Evolutionary conservation across 768 basidiomycete genomes (phyloP).

Genomic region (Auriscalpium orientale): DNA sequence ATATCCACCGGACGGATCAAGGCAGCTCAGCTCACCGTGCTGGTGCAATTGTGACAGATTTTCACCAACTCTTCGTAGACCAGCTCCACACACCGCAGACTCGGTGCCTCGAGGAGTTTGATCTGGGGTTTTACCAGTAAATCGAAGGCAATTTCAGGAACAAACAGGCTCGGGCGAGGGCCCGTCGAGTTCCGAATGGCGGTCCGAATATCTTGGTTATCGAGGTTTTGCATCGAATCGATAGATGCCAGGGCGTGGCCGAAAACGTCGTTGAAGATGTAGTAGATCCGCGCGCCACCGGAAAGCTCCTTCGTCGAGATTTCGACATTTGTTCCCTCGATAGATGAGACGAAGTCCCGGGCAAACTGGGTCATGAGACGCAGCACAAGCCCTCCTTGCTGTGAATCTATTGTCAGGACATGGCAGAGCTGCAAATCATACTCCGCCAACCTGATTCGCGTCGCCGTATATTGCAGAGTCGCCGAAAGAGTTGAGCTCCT

Average conservation of each 20-base stretch:
- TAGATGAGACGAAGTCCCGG: slow-evolving; percentile 92
- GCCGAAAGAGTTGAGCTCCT: slow-evolving; percentile 94
- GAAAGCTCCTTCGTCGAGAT: slow-evolving; percentile 98
- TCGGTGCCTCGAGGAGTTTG: slow-evolving; percentile 89
- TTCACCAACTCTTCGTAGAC: slow-evolving; percentile 99
- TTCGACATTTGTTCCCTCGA: slow-evolving; percentile 93
- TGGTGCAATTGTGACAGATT: slow-evolving; percentile 98
- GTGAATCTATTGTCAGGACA: slow-evolving; percentile 1
- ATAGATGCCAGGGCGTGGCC: slow-evolving; percentile 86
- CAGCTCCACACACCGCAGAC: slow-evolving; percentile 91
- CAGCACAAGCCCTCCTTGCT: slow-evolving; percentile 85
- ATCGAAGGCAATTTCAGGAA: slow-evolving; percentile 96
- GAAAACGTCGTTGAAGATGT: slow-evolving; percentile 99
- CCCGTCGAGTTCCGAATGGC: slow-evolving; percentile 98
- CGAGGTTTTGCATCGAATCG: slow-evolving; percentile 85
- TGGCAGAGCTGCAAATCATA: neutral
- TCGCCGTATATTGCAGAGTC: slow-evolving; percentile 90
- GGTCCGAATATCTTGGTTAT: slow-evolving; percentile 92
- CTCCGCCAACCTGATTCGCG: slow-evolving; percentile 58
- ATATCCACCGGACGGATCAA: neutral
- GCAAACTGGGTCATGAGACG: slow-evolving; percentile 99
- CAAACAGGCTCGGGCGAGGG: slow-evolving; percentile 91
- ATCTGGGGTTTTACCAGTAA: slow-evolving; percentile 97
- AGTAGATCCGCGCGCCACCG: slow-evolving; percentile 96
- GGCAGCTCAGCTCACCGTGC: slow-evolving; percentile 44